Conservation (phyloP, 1,139 yeast species). For the Saccharomyces hybrid region DNA sequence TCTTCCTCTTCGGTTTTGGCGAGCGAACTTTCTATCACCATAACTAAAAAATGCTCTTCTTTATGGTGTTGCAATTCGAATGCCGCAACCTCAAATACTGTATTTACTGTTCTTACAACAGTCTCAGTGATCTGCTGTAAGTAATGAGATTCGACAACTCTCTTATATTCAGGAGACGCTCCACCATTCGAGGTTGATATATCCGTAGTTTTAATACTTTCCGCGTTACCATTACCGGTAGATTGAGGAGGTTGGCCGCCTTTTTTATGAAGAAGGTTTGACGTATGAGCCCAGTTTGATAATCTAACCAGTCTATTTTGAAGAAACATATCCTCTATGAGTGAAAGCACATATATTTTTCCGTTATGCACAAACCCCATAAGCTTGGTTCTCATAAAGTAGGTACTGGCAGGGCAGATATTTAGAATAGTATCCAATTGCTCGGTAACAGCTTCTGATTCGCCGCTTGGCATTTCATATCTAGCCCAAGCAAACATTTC, state of each 20-base stretch:
- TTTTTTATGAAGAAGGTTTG: conserved; percentile 17
- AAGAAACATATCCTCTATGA: conserved; percentile 84
- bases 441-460: conserved; percentile 14
- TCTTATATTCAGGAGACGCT: conserved; percentile 6
- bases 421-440: conserved; percentile 24
- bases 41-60: conserved; percentile 75
- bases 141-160: conserved; percentile 47
- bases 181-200: background rate
- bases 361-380: conserved; percentile 85
- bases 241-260: background rate
- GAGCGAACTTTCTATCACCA: conserved; percentile 77
- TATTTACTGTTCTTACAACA: conserved; percentile 71
- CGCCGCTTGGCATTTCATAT: conserved; percentile 4
- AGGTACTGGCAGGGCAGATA: conserved; percentile 24
- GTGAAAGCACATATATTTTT: conserved; percentile 77
- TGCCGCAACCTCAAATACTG: conserved; percentile 83
- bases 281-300: conserved; percentile 33
- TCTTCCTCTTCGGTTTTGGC: conserved; percentile 32
- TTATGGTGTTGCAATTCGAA: conserved; percentile 79
- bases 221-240: background rate
- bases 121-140: conserved; percentile 68
- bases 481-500: conserved; percentile 24
- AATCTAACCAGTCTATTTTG: conserved; percentile 53
- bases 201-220: background rate
- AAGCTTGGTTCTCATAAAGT: conserved; percentile 82